These are phyloP conservation scores for Trichoderma asperelloides DNA, from an alignment of 495 filamentous ascomycete genomes.

Conservation along the genomic window DNA sequence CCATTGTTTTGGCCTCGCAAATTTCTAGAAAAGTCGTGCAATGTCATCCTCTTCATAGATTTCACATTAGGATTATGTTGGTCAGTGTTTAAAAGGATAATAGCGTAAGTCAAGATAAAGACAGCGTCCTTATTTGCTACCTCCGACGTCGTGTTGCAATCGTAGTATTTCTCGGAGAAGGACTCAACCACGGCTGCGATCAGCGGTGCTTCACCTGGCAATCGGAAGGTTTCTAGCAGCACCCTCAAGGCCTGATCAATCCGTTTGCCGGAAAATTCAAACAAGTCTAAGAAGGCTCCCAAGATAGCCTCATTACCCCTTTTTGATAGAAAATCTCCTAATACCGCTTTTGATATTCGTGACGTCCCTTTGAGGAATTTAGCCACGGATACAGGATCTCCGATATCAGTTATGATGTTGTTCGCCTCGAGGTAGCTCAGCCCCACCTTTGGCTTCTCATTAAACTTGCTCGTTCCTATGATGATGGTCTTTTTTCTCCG, in stretches of 20 bases:
- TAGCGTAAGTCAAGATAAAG: conserved; percentile 86
- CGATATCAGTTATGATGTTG: conserved; percentile 69
- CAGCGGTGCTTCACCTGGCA: conserved; percentile 85
- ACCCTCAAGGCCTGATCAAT: conserved; percentile 85
- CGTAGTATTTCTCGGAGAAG: conserved; percentile 81
- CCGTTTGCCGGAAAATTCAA: conserved; percentile 78
- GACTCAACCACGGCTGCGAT: conserved; percentile 87
- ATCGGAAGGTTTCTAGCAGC: conserved; percentile 82
- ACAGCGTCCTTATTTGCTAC: conserved; percentile 84
- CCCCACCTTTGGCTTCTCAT: conserved; percentile 85
- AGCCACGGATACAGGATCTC: conserved; percentile 65
- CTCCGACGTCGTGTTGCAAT: conserved; percentile 46
- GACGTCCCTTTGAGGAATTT: conserved; percentile 77
- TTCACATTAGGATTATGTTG: conserved; percentile 92
- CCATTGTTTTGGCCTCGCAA: conserved; percentile 80
- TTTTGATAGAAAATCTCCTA: conserved; percentile 91
- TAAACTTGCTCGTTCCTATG: conserved; percentile 83
- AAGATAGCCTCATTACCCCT: conserved; percentile 73
- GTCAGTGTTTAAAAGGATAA: conserved; percentile 93
- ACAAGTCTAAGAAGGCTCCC: conserved; percentile 70
- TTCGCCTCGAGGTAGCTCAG: conserved; percentile 77
- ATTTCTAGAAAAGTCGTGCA: conserved; percentile 73
- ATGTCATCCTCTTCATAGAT: conserved; percentile 68
- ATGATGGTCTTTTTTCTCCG: conserved; percentile 79
- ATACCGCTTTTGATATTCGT: conserved; percentile 76